Evolutionary conservation across 2,329 filamentous ascomycete genomes (phyloP), one percentile per base, ranked within the genome.

Genomic region (Parastagonospora avenae): DNA sequence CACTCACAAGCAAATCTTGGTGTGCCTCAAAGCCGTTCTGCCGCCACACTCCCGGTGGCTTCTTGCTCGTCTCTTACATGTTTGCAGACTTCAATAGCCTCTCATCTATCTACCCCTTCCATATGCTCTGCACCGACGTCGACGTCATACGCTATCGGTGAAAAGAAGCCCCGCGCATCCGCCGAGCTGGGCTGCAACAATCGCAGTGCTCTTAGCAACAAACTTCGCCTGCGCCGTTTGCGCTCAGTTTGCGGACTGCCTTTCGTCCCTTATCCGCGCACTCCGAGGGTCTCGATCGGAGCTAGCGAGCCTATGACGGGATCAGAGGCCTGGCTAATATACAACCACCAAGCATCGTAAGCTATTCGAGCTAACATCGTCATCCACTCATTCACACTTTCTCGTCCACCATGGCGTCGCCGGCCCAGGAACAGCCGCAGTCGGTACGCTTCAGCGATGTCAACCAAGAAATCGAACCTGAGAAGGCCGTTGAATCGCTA

Each of bases 391-490:
- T 29, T 27, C 43, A 46, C 51, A 35, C 50, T 38, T 39, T 48
- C 52, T 19, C 47, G 45, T 42, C 37, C 60, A 59, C 42, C 54
- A 73, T 73, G 71, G 49, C 65, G 44, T 60, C 63, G 33, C 52
- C 62, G 2, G 39, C 60, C 10, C 55, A 59, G 42, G 66, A 64
- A 40, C 61, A 62, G 42, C 56, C 65, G 42, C 71, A 70, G 52
- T 63, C 66, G 35, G 74, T 76, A 50, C 73, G 74, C 60, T 76
- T 76, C 67, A 73, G 68, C 63, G 68, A 72, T 30, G 63, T 70
- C 53, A 66, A 71, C 48, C 45, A 76, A 50, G 73, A 75, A 49
- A 74, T 75, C 48, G 68, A 73, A 55, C 72, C 74, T 12, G 64
- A 66, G 14, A 47, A 54, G 12, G 62, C 67, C 27, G 68, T 64